Evolutionary conservation across 192 early-diverging fungal genomes (phyloP).

Genomic region (Mortierella claussenii): DNA sequence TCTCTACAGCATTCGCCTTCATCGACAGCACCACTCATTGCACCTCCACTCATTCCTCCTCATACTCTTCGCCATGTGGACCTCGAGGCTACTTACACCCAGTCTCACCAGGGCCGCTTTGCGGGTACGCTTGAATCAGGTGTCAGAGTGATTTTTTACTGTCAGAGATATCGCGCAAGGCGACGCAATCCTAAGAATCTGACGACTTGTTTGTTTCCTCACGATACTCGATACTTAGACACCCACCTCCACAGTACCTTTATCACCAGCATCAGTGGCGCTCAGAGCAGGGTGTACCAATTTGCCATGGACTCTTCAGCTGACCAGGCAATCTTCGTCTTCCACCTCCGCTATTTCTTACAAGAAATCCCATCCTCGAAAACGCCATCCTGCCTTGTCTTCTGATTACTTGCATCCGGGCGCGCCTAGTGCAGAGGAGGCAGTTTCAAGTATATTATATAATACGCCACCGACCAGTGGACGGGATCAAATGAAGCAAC

Average conservation of each 20-base stretch:
- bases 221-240: too few species aligned
- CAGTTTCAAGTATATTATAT: slow-evolving; percentile 94
- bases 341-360: slow-evolving; percentile 27
- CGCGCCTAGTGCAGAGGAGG: slow-evolving; percentile 84
- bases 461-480: slow-evolving; percentile 77
- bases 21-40: neutral
- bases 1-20: neutral
- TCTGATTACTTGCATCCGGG: slow-evolving; percentile 34
- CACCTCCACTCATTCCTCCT: slow-evolving; percentile 2
- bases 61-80: slow-evolving; percentile 17
- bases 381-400: slow-evolving; percentile 29
- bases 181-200: too few species aligned
- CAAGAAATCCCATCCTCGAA: slow-evolving; percentile 49
- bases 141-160: neutral
- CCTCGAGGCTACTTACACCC: slow-evolving; percentile 7
- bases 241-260: neutral
- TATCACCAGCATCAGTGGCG: too few species aligned
- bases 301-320: neutral
- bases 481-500: slow-evolving; percentile 60
- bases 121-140: slow-evolving; percentile 4
- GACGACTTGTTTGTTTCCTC: too few species aligned
- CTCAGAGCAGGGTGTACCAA: too few species aligned
- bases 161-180: too few species aligned
- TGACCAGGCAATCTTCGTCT: neutral
- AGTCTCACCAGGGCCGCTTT: slow-evolving; percentile 1